Conservation (phyloP, 2,329 filamentous ascomycete species). For the Myriosclerotinia duriaeana region DNA sequence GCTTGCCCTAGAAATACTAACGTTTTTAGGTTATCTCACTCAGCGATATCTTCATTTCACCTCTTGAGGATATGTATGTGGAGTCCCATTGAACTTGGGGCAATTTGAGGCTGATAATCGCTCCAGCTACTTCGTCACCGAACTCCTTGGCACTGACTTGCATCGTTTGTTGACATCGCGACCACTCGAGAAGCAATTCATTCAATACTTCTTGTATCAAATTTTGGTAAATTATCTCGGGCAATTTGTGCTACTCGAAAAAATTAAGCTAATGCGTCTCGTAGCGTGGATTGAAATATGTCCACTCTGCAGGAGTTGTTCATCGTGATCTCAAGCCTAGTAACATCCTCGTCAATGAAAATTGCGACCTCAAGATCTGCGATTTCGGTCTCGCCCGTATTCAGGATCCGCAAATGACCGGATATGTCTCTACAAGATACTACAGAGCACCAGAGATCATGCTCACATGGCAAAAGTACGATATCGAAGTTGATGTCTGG, state of each 20-base stretch:
- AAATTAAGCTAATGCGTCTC: conserved; percentile 27
- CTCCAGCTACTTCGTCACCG: conserved; percentile 90
- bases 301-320: conserved; percentile 96
- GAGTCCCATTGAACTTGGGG: conserved; percentile 29
- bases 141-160: conserved; percentile 93
- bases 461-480: conserved; percentile 99
- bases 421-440: conserved; percentile 97
- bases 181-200: conserved; percentile 98
- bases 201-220: conserved; percentile 99
- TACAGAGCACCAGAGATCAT: conserved; percentile 99
- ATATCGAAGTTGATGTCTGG: conserved; percentile 99
- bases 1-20: conserved; percentile 30
- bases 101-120: conserved; percentile 28
- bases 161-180: conserved; percentile 92
- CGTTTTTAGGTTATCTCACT: conserved; percentile 80
- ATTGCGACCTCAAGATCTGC: conserved; percentile 99
- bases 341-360: conserved; percentile 99
- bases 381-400: conserved; percentile 97
- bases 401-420: conserved; percentile 99
- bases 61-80: conserved; percentile 89
- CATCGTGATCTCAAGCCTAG: conserved; percentile 97
- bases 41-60: conserved; percentile 99
- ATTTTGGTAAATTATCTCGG: conserved; percentile 70
- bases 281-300: conserved; percentile 96
- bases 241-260: not conserved